phyloP scores from a whole-genome alignment of 1,139 yeast species.

The Magnusiomyces paraingens region DNA sequence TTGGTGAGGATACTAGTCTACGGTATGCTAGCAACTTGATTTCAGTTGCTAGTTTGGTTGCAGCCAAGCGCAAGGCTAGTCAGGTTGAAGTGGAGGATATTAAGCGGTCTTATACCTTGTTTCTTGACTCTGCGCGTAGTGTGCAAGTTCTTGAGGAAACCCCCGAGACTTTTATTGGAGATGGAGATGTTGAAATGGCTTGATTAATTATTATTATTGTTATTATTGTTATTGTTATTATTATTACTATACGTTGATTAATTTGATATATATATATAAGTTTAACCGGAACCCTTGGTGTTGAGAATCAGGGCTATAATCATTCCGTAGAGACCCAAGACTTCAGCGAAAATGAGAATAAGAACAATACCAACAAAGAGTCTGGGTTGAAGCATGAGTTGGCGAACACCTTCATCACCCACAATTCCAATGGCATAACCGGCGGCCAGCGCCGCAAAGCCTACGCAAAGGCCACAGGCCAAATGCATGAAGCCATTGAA shows the following conservation, averaged over 20 bases:
- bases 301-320: slow-evolving; percentile 95
- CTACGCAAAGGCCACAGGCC: slow-evolving; percentile 98
- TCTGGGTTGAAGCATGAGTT: slow-evolving; percentile 93
- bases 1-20: slow-evolving; percentile 86
- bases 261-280: background rate
- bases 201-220: background rate
- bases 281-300: slow-evolving; percentile 25
- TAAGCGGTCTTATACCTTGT: slow-evolving; percentile 79
- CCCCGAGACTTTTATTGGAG: slow-evolving; percentile 20
- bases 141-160: slow-evolving; percentile 40
- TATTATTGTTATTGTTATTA: background rate
- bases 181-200: background rate
- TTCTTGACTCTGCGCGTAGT: slow-evolving; percentile 82
- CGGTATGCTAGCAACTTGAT: slow-evolving; percentile 91
- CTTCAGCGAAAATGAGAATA: slow-evolving; percentile 97
- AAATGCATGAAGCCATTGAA: slow-evolving; percentile 97
- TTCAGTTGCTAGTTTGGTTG: slow-evolving; percentile 79
- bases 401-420: slow-evolving; percentile 98
- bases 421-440: slow-evolving; percentile 99
- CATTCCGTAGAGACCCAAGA: slow-evolving; percentile 70
- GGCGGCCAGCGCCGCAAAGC: slow-evolving; percentile 91
- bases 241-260: background rate
- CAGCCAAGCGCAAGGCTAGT: slow-evolving; percentile 67
- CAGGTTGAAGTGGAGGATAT: slow-evolving; percentile 76
- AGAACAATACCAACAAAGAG: slow-evolving; percentile 80